Percentiles rank a stretch among this genome's conserved stretches.
Conservation (phyloP, 1,284 basidiomycete genomes). For the Moesziomyces parantarcticus region DNA sequence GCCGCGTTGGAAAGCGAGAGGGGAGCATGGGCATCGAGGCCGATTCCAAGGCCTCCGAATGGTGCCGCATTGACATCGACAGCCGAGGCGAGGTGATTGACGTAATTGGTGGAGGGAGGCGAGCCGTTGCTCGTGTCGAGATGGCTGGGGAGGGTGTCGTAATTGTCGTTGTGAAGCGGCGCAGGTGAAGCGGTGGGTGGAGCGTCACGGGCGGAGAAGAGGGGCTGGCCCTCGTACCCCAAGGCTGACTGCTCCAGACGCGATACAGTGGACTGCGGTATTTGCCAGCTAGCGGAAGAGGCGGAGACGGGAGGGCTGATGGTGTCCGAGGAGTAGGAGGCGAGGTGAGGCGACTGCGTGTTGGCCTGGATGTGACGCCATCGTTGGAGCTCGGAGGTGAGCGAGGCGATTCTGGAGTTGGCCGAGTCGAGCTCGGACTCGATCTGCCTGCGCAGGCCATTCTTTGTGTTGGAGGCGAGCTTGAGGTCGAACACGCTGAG, state of each 20-base stretch:
- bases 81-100: constrained; percentile 27
- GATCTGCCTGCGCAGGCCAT: constrained; percentile 77
- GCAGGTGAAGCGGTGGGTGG: not conserved
- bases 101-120: constrained; percentile 46
- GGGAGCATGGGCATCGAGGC: constrained; percentile 35
- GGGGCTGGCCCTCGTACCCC: constrained; percentile 36
- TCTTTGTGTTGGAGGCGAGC: constrained; percentile 69
- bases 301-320: constrained; percentile 8
- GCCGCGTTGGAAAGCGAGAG: constrained; percentile 9
- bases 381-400: constrained; percentile 75
- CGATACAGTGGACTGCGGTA: constrained; percentile 26
- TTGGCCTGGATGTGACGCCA: constrained; percentile 24
- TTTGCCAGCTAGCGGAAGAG: constrained; percentile 16
- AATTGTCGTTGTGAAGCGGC: constrained; percentile 6
- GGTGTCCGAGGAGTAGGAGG: constrained; percentile 1
- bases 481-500: constrained; percentile 73
- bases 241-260: constrained; percentile 44
- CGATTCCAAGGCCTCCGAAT: constrained; percentile 45
- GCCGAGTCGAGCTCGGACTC: constrained; percentile 81
- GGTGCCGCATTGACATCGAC: constrained; percentile 8
- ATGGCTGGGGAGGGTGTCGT: constrained; percentile 22
- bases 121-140: constrained; percentile 35
- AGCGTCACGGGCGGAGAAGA: constrained; percentile 25
- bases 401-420: constrained; percentile 76
- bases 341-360: constrained; percentile 19